These are phyloP conservation scores for Neurospora sp. DNA, from an alignment of 495 filamentous ascomycete genomes.

Conservation along the genomic window DNA sequence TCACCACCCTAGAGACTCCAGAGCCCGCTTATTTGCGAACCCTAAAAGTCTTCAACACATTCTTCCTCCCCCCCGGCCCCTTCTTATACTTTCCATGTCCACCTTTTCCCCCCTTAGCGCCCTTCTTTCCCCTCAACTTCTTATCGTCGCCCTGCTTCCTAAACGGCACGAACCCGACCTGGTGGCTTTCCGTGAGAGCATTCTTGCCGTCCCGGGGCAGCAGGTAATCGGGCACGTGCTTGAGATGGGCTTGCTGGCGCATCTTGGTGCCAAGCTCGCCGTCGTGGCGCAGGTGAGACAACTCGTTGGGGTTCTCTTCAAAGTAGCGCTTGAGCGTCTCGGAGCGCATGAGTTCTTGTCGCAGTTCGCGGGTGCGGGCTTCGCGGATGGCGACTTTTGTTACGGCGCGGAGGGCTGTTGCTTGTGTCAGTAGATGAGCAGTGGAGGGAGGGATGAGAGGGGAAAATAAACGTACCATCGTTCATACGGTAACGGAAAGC, in stretches of 20 bases:
- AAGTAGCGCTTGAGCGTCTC: conserved; percentile 93
- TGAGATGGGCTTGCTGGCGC: conserved; percentile 76
- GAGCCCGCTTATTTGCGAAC: too few species aligned
- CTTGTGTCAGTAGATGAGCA: too few species aligned
- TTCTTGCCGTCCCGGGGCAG: conserved; percentile 70
- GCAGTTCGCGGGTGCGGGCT: conserved; percentile 75
- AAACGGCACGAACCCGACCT: conserved; percentile 66
- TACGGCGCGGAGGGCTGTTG: conserved; percentile 57
- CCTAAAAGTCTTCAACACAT: conserved; percentile 90
- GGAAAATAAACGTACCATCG: conserved; percentile 55
- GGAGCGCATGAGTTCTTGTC: conserved; percentile 79
- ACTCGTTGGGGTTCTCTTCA: conserved; percentile 88
- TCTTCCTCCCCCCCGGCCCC: conserved; percentile 43
- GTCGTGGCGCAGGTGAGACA: conserved; percentile 82
- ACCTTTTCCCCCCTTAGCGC: conserved; percentile 43
- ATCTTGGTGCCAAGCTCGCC: conserved; percentile 64
- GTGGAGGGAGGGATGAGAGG: too few species aligned
- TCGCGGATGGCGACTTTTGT: conserved; percentile 79
- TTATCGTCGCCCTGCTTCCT: conserved; percentile 44
- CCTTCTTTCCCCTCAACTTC: conserved; percentile 54
- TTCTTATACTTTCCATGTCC: conserved; percentile 36
- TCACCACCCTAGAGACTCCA: too few species aligned
- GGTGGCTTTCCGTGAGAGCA: conserved; percentile 47
- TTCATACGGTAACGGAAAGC: conserved; percentile 91
- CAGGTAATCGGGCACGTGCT: conserved; percentile 91